Percentiles rank a stretch among this genome's conserved stretches.
phyloP scores from a whole-genome alignment of 139 green algal genomes.

The Nannochloris sp. region DNA sequence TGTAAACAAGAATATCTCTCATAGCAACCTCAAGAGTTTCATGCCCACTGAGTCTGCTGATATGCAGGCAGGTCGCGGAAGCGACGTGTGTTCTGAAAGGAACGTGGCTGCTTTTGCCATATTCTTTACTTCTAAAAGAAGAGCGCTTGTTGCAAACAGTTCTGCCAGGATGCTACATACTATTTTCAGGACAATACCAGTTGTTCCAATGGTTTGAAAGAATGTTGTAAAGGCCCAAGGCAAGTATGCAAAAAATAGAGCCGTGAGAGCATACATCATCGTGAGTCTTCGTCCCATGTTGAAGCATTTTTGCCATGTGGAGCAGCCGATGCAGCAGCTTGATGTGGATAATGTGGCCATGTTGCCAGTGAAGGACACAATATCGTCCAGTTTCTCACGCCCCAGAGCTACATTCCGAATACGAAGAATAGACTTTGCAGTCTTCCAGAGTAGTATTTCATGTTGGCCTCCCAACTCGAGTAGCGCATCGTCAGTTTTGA shows the following conservation, averaged over 20 bases:
- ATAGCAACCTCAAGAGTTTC: too few species aligned
- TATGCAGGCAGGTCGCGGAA: not conserved
- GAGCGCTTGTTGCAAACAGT: not conserved
- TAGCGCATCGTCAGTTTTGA: constrained; percentile 16
- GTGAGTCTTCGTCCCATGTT: constrained; percentile 26
- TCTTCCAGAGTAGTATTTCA: constrained; percentile 29
- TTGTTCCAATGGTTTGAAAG: not conserved
- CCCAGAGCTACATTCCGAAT: not conserved
- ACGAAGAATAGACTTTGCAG: constrained; percentile 6
- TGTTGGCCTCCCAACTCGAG: constrained; percentile 13
- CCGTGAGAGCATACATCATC: constrained; percentile 10
- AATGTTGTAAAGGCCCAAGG: constrained; percentile 27
- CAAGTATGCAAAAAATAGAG: constrained; percentile 20
- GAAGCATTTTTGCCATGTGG: constrained; percentile 31
- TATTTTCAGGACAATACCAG: constrained; percentile 2
- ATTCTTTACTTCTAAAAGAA: constrained; percentile 16
- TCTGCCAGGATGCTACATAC: constrained; percentile 4
- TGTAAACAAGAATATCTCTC: too few species aligned
- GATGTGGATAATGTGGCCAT: not conserved
- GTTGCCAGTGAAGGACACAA: constrained; percentile 32
- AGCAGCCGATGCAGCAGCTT: constrained; percentile 31
- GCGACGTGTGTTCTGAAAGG: constrained; percentile 4
- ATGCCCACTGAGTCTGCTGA: too few species aligned
- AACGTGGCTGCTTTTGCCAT: constrained; percentile 15
- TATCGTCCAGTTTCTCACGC: constrained; percentile 13